A percentile compares a stretch with the other conserved stretches of the same genome.
Evolutionary conservation across 768 basidiomycete genomes (phyloP).

Genomic region (Boletus bicolor): DNA sequence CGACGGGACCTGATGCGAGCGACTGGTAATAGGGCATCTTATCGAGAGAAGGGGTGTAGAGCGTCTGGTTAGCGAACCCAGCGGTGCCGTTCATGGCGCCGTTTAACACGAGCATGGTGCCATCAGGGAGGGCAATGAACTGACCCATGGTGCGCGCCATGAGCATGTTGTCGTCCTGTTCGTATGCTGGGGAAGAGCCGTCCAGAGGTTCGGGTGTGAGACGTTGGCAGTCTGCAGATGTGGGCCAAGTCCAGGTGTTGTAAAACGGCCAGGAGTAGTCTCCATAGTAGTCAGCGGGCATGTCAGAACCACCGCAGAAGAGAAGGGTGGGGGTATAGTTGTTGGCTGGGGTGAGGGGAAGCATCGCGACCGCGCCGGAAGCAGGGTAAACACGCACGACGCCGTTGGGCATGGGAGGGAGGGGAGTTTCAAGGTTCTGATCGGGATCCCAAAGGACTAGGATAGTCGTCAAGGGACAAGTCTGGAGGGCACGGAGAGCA

Average conservation of each 20-base stretch:
- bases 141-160: conserved; percentile 87
- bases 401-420: conserved; percentile 70
- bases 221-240: conserved; percentile 71
- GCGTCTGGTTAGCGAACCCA: conserved; percentile 67
- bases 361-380: conserved; percentile 84
- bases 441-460: conserved; percentile 51
- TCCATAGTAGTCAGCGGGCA: conserved; percentile 71
- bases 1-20: conserved; percentile 76
- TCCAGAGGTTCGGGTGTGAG: conserved; percentile 83
- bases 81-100: conserved; percentile 86
- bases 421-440: conserved; percentile 53
- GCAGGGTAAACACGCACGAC: conserved; percentile 87
- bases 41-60: conserved; percentile 36
- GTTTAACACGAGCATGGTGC: conserved; percentile 76
- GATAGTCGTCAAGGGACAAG: not conserved
- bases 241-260: conserved; percentile 70
- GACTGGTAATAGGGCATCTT: conserved; percentile 71
- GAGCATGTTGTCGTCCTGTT: conserved; percentile 72
- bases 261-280: conserved; percentile 70
- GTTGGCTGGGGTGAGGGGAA: conserved; percentile 87
- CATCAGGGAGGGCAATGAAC: conserved; percentile 80
- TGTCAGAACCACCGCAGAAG: conserved; percentile 88
- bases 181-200: conserved; percentile 56
- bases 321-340: conserved; percentile 82
- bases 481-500: not conserved